Evolutionary conservation across 2,329 filamentous ascomycete species (phyloP).

Genomic region (Arthrobotrys iridis): DNA sequence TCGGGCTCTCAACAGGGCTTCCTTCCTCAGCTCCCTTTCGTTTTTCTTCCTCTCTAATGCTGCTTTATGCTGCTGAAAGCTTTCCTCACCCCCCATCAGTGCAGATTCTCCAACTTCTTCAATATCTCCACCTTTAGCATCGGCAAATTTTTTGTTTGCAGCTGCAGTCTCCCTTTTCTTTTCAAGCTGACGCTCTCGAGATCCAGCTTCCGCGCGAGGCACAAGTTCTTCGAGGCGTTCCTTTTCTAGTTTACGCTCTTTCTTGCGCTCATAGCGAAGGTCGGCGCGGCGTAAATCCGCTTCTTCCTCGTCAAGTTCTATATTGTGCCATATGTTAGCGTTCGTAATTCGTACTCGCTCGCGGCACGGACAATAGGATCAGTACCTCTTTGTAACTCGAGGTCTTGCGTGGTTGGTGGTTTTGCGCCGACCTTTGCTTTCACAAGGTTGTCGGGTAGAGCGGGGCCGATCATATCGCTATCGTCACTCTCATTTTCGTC

Average conservation of each 20-base stretch:
- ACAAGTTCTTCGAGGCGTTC: constrained; percentile 80
- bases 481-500: constrained; percentile 63
- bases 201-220: constrained; percentile 83
- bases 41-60: constrained; percentile 78
- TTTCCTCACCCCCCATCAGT: constrained; percentile 77
- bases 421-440: constrained; percentile 65
- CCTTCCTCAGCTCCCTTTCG: constrained; percentile 81
- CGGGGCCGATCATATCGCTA: constrained; percentile 69
- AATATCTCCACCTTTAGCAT: constrained; percentile 70
- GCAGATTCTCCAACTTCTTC: constrained; percentile 75
- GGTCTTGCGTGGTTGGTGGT: constrained; percentile 78
- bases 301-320: constrained; percentile 67
- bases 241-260: constrained; percentile 74
- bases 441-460: constrained; percentile 58
- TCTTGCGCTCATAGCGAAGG: constrained; percentile 71
- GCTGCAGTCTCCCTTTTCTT: constrained; percentile 79
- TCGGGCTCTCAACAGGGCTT: constrained; percentile 80
- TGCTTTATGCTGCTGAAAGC: constrained; percentile 73
- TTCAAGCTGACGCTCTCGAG: constrained; percentile 83
- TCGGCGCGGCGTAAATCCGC: constrained; percentile 64
- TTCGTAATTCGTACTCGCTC: not conserved
- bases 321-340: constrained; percentile 59
- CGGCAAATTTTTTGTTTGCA: constrained; percentile 75
- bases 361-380: constrained; percentile 59
- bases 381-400: constrained; percentile 67